These are phyloP conservation scores for Xylaria sp. DNA, from an alignment of 2,329 filamentous ascomycete genomes.

Conservation along the genomic window DNA sequence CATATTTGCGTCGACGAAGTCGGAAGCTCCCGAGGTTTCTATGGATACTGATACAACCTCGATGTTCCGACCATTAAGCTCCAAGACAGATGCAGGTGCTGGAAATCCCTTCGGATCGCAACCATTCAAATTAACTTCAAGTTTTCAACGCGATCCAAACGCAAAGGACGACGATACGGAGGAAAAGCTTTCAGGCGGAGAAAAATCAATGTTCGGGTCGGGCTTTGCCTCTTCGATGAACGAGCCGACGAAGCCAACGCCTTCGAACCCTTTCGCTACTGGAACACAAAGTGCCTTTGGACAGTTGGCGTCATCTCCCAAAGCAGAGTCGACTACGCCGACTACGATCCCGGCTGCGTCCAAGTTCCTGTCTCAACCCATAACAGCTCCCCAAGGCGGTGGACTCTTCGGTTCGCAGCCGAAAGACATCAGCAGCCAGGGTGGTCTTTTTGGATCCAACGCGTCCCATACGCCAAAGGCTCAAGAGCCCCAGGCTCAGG, in stretches of 20 bases:
- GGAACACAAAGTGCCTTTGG: slow-evolving; percentile 26
- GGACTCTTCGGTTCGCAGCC: slow-evolving; percentile 42
- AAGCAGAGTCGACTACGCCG: slow-evolving; percentile 49
- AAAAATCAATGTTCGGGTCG: slow-evolving; percentile 60
- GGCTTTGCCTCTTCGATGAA: slow-evolving; percentile 63
- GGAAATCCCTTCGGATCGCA: slow-evolving; percentile 48
- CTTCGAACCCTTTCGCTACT: slow-evolving; percentile 35
- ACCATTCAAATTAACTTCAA: slow-evolving; percentile 68
- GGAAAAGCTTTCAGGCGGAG: slow-evolving; percentile 33
- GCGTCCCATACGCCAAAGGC: slow-evolving; percentile 25
- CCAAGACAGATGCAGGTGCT: slow-evolving; percentile 40
- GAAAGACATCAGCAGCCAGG: slow-evolving; percentile 26
- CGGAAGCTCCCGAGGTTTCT: slow-evolving; percentile 35
- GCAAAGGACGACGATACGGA: slow-evolving; percentile 60
- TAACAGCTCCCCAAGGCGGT: slow-evolving; percentile 37
- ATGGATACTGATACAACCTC: slow-evolving; percentile 40
- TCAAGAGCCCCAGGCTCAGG: slow-evolving; percentile 42
- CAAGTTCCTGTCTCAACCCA: slow-evolving; percentile 46
- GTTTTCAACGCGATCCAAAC: slow-evolving; percentile 66
- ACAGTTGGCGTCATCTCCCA: slow-evolving; percentile 21
- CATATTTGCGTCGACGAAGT: slow-evolving; percentile 46
- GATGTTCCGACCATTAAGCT: slow-evolving; percentile 43
- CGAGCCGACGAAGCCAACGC: slow-evolving; percentile 45
- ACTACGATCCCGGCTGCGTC: slow-evolving; percentile 54
- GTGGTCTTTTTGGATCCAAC: slow-evolving; percentile 25